Conservation (phyloP, 345 rosid species). For the Boechera stricta region DNA sequence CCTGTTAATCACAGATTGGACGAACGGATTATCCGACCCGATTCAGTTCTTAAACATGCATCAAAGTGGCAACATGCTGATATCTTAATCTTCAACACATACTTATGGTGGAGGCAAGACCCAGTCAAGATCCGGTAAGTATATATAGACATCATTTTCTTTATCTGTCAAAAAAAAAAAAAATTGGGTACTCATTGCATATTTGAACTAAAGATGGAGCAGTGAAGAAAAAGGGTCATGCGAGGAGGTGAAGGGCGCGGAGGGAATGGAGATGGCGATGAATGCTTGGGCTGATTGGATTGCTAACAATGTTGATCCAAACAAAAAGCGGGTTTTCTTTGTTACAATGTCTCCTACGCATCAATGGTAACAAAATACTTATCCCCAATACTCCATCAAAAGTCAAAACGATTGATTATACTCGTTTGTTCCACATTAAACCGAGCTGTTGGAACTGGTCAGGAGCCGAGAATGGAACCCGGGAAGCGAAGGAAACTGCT, state of each 20-base stretch:
- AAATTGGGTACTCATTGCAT: not conserved
- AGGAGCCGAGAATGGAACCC: slow-evolving; percentile 91
- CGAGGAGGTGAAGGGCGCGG: slow-evolving; percentile 75
- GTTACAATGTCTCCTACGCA: slow-evolving; percentile 98
- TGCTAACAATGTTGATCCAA: slow-evolving; percentile 56
- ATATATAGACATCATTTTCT: not conserved
- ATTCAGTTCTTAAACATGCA: slow-evolving; percentile 89
- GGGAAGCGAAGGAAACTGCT: slow-evolving; percentile 83
- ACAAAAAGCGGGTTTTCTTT: slow-evolving; percentile 66
- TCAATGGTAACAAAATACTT: slow-evolving; percentile 52
- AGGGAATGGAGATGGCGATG: slow-evolving; percentile 96
- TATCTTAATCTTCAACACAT: slow-evolving; percentile 83
- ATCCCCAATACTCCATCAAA: not conserved
- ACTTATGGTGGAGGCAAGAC: slow-evolving; percentile 99
- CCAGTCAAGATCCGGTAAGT: slow-evolving; percentile 81
- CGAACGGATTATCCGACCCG: slow-evolving; percentile 83
- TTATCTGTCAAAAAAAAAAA: not conserved
- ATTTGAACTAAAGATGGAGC: slow-evolving; percentile 73
- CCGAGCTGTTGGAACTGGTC: slow-evolving; percentile 33
- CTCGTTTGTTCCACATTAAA: not conserved
- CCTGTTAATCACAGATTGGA: slow-evolving; percentile 88
- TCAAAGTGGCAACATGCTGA: slow-evolving; percentile 91
- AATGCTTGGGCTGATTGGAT: slow-evolving; percentile 93
- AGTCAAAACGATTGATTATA: not conserved
- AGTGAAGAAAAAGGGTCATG: slow-evolving; percentile 66